phyloP scores from a whole-genome alignment of 768 basidiomycete genomes.

The Steccherinum ochraceum region DNA sequence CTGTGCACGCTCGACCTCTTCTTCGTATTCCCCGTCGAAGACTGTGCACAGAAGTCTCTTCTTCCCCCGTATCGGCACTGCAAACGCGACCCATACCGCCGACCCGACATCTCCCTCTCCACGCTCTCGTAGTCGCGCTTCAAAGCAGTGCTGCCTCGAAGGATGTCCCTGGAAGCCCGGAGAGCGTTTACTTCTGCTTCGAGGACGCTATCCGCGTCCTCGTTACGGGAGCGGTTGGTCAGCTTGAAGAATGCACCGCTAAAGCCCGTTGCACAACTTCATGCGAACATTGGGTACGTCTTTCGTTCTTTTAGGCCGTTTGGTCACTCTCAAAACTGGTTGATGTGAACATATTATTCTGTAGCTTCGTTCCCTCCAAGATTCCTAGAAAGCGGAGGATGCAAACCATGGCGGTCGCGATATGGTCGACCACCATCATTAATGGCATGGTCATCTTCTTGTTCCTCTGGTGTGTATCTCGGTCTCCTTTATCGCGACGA shows the following conservation, averaged over 20 bases:
- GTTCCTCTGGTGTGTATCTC: conserved; percentile 63
- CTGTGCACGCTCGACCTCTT: no score
- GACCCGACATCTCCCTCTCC: no score
- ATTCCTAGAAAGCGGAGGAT: conserved; percentile 82
- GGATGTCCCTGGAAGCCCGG: conserved; percentile 24
- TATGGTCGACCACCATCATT: conserved; percentile 81
- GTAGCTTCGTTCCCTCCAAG: conserved; percentile 77
- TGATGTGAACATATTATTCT: no score
- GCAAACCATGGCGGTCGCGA: conserved; percentile 84
- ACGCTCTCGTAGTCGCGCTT: no score
- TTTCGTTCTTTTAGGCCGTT: conserved; percentile 13
- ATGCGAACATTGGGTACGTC: conserved; percentile 69
- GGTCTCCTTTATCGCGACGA: no score
- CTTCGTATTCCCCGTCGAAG: no score
- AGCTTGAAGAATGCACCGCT: conserved; percentile 53
- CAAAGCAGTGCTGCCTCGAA: no score
- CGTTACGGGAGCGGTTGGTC: conserved; percentile 45
- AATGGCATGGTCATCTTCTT: conserved; percentile 64
- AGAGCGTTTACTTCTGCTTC: conserved; percentile 31
- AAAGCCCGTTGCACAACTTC: conserved; percentile 57
- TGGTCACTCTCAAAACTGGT: not conserved
- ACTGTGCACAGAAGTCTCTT: no score
- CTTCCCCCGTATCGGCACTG: no score
- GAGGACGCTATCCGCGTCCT: conserved; percentile 52
- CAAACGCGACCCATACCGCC: no score